Conservation (phyloP, 2,329 filamentous ascomycete species). For the Colletotrichum lindemuthianum region DNA sequence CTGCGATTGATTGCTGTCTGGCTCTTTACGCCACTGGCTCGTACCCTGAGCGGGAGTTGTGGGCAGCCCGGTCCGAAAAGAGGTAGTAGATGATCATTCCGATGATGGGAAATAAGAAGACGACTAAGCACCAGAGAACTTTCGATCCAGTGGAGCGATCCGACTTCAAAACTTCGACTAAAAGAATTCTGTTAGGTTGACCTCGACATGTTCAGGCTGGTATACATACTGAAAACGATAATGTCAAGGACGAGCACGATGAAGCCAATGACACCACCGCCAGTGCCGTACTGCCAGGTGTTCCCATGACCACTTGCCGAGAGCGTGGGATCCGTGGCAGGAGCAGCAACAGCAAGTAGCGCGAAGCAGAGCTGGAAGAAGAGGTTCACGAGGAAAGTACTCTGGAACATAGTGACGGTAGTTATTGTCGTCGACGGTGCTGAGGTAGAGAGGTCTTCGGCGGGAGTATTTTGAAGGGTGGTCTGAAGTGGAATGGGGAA, state of each 20-base stretch:
- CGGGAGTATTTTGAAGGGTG: not conserved
- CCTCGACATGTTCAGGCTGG: not conserved
- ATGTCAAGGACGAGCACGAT: slow-evolving; percentile 71
- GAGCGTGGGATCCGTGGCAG: slow-evolving; percentile 58
- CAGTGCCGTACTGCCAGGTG: slow-evolving; percentile 68
- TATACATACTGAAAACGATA: slow-evolving; percentile 66
- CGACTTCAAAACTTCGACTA: slow-evolving; percentile 73
- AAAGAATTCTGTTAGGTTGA: slow-evolving; percentile 28
- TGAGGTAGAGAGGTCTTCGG: not conserved
- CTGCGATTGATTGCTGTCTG: not conserved
- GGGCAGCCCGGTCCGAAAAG: slow-evolving; percentile 69
- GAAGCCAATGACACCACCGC: slow-evolving; percentile 70
- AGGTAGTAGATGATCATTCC: slow-evolving; percentile 72
- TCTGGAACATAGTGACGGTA: slow-evolving; percentile 12
- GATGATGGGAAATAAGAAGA: slow-evolving; percentile 72
- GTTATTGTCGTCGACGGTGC: too few relatives aligned
- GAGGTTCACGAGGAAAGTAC: slow-evolving; percentile 46
- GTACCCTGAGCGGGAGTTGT: slow-evolving; percentile 64
- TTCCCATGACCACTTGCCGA: slow-evolving; percentile 49
- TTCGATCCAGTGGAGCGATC: slow-evolving; percentile 67
- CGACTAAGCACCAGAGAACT: slow-evolving; percentile 69
- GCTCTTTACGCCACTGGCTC: slow-evolving; percentile 55
- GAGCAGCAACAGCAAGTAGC: slow-evolving; percentile 59
- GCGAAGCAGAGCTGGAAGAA: slow-evolving; percentile 65
- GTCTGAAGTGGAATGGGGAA: too few relatives aligned